phyloP scores from a whole-genome alignment of 1,284 basidiomycete genomes.

The Trametes polyzona region DNA sequence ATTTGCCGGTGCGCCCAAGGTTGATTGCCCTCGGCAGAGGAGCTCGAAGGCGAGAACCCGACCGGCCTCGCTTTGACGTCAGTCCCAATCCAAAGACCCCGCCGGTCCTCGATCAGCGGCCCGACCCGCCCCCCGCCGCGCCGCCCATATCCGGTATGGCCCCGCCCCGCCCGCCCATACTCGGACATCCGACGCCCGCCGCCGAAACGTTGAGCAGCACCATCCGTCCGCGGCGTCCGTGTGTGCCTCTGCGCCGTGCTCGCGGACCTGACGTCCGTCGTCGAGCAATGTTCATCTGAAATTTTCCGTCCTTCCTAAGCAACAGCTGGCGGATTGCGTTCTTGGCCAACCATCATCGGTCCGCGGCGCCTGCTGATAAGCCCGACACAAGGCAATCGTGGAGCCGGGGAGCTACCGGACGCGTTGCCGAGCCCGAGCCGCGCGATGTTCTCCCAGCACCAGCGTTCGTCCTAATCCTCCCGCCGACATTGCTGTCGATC shows the following conservation, averaged over 20 bases:
- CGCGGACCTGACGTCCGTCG: neutral
- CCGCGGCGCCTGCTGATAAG: slow-evolving; percentile 14
- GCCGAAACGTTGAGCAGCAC: neutral
- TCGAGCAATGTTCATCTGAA: slow-evolving; percentile 1
- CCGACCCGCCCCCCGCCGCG: slow-evolving; percentile 4
- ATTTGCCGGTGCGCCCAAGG: slow-evolving; percentile 13
- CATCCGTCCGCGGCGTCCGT: neutral
- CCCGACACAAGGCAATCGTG: slow-evolving; percentile 5
- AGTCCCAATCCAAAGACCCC: slow-evolving; percentile 8
- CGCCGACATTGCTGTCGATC: neutral
- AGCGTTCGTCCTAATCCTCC: neutral
- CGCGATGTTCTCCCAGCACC: slow-evolving; percentile 9
- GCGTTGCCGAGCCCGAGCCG: slow-evolving; percentile 12
- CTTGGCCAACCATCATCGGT: slow-evolving; percentile 5
- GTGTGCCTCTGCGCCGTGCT: neutral
- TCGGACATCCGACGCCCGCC: neutral
- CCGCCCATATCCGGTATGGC: no score
- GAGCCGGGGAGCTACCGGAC: slow-evolving; percentile 1
- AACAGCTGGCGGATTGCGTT: slow-evolving; percentile 3
- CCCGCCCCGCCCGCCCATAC: neutral
- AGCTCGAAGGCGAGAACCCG: slow-evolving; percentile 13
- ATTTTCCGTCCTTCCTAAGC: slow-evolving; percentile 11
- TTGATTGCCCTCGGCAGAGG: slow-evolving; percentile 14
- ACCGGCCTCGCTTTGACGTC: slow-evolving; percentile 15
- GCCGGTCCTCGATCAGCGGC: neutral